Conservation (phyloP, 257 asterid genomes). For the Nicotiana paniculata region DNA sequence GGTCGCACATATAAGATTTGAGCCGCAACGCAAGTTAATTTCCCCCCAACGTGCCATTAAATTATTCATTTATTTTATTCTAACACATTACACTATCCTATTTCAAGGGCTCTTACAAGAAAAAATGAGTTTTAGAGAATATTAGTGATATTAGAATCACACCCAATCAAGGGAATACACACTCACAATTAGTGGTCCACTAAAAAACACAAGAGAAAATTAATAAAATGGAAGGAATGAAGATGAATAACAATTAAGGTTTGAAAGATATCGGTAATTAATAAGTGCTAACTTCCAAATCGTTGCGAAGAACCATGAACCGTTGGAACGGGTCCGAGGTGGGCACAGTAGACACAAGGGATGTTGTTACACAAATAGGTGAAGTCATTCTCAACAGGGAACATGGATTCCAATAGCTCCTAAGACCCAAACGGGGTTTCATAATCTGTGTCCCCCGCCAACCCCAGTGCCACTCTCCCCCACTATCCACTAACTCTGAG, state of each 20-base stretch:
- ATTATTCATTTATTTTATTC: too few relatives aligned
- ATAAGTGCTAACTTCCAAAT: not conserved
- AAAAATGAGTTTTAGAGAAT: too few relatives aligned
- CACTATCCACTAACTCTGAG: not conserved
- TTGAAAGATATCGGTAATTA: not conserved
- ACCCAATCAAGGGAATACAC: too few relatives aligned
- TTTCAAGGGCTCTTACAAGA: too few relatives aligned
- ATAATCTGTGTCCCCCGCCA: conserved; percentile 13
- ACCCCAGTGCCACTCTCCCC: not conserved
- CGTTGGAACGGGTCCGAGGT: conserved; percentile 12
- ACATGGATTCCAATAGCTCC: not conserved
- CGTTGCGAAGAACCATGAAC: not conserved
- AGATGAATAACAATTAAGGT: not conserved
- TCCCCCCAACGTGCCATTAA: too few relatives aligned
- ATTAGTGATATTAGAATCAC: too few relatives aligned
- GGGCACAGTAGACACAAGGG: conserved; percentile 6
- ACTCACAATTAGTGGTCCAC: too few relatives aligned
- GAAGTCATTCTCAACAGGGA: conserved; percentile 19
- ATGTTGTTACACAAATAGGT: not conserved
- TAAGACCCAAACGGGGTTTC: conserved; percentile 6
- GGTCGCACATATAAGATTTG: too few relatives aligned
- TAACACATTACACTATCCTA: too few relatives aligned
- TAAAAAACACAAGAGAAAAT: too few relatives aligned
- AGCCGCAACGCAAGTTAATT: too few relatives aligned
- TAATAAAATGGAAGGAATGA: too few relatives aligned